Evolutionary conservation across 2,329 filamentous ascomycete species (phyloP), one percentile per base, ranked within the genome.

Genomic region (Chaetomiaceae sp.): DNA sequence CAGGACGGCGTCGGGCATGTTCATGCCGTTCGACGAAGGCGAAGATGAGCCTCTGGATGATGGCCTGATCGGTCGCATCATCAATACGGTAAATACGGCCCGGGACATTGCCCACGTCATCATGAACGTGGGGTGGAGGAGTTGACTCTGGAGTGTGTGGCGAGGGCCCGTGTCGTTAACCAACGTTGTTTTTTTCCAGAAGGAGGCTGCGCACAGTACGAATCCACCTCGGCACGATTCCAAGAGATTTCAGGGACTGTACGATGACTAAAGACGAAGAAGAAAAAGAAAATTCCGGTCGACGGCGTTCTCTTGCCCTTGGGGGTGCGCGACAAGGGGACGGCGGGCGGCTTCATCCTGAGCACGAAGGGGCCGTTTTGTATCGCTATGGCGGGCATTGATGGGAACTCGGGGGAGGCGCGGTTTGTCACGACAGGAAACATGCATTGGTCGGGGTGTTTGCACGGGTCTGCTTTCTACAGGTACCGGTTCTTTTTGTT

Each of bases 1-100:
- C 55, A 79, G 90, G 59, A 95, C 89, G 17, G 76, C 83, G 44
- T 93, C 89, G 34, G 90, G 89, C 59, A 95, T 95, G 88, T 86
- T 95, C 62, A 91, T 95, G 86, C 88, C 89, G 7, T 86, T 85
- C 60, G 87, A 90, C 60, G 86, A 90, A 60, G 82, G 82, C 54
- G 87, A 89, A 57, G 73, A 68, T 65, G 76, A 68, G 41, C 75
- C 69, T 44, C 72, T 76, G 54, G 80, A 73, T 62, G 74, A 77
- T 45, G 85, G 86, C 41, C 76, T 95, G 49, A 79, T 95, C 63
- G 86, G 87, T 54, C 83, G 85, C 61, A 83, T 95, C 44, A 82
- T 91, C 65, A 87, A 95, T 70, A 92, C 87, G 62, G 80, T 86
- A 68, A 86, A 86, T 69, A 86, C 83, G 44, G 83, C 82, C 59